A percentile compares a stretch with the other conserved stretches of the same genome.
phyloP scores from a whole-genome alignment of 1,284 basidiomycete species.

The Apiotrichum laibachii region DNA sequence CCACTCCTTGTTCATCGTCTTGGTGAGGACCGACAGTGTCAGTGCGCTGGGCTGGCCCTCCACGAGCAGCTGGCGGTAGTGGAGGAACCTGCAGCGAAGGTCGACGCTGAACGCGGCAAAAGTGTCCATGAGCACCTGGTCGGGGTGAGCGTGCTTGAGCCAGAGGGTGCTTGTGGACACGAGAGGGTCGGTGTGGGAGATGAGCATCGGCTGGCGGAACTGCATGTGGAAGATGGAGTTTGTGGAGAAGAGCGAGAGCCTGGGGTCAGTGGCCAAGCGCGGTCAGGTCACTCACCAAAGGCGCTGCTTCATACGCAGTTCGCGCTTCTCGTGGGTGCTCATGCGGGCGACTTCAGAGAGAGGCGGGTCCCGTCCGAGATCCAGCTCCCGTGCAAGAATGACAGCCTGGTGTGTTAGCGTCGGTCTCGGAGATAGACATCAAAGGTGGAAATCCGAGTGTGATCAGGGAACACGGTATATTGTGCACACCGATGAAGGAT shows the following conservation, averaged over 20 bases:
- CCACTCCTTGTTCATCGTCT: conserved; percentile 40
- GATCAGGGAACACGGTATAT: neutral
- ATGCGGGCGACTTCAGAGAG: conserved; percentile 20
- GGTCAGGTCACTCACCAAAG: conserved; percentile 29
- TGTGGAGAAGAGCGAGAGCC: conserved; percentile 38
- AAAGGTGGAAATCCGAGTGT: neutral
- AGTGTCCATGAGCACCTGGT: conserved; percentile 31
- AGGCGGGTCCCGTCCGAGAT: conserved; percentile 30
- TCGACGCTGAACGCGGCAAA: conserved; percentile 35
- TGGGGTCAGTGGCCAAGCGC: conserved; percentile 6
- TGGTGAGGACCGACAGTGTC: conserved; percentile 32
- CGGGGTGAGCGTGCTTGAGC: conserved; percentile 29
- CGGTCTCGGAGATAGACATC: neutral
- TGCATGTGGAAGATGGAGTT: conserved; percentile 45
- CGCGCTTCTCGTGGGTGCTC: conserved; percentile 21
- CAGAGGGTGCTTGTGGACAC: conserved; percentile 26
- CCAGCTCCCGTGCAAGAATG: conserved; percentile 36
- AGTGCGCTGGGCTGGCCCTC: conserved; percentile 27
- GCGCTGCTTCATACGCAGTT: conserved; percentile 30
- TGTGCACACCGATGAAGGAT: no score
- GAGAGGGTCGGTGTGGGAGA: conserved; percentile 34
- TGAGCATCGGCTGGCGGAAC: conserved; percentile 41
- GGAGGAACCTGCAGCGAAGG: conserved; percentile 34
- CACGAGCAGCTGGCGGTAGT: conserved; percentile 35
- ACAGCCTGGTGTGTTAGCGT: conserved; percentile 23